Base-by-base conservation (phyloP, 2,329 filamentous ascomycete genomes). In the Chaetomiaceae sp. region DNA sequence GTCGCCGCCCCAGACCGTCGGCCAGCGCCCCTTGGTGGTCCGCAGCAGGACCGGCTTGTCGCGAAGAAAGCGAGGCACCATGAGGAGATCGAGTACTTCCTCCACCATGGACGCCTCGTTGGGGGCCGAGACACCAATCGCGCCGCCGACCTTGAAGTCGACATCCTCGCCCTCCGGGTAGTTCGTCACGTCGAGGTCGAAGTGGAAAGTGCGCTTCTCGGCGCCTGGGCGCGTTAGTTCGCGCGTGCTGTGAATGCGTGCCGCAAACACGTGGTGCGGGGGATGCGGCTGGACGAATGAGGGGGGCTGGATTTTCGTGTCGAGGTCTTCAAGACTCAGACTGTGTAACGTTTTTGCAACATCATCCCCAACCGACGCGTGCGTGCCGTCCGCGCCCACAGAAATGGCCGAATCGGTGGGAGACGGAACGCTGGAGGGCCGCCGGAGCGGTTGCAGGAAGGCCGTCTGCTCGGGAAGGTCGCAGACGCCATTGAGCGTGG, bases 1-100 rank as follows among this genome's bases (percentile, higher is more conserved):
- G 17, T 97, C 91, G 2, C 95, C 88, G 34, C 91, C 93, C 93
- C 93, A 98, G 40, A 98, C 94, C 0, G 93, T 98, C 4, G 93
- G 93, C 91, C 91, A 98, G 40, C 93, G 79, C 27, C 91, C 91
- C 50, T 75, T 79, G 29, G 76, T 80, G 0, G 93, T 97, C 64
- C 82, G 83, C 56, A 97, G 69, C 15, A 85, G 72, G 15, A 95
- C 77, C 12, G 85, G 84, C 72, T 88, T 93, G 68, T 95, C 86
- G 24, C 93, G 84, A 50, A 93, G 74, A 61, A 84, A 87, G 30
- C 81, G 84, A 3, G 90, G 90, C 18, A 97, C 76, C 57, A 86
- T 76, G 15, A 98, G 79, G 19, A 84, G 72, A 60, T 96, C 82
- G 55, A 98, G 79, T 32, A 97, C 72, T 52, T 93, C 84, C 14